Conservation (phyloP, 257 asterid species). For the Avicennia marina region DNA sequence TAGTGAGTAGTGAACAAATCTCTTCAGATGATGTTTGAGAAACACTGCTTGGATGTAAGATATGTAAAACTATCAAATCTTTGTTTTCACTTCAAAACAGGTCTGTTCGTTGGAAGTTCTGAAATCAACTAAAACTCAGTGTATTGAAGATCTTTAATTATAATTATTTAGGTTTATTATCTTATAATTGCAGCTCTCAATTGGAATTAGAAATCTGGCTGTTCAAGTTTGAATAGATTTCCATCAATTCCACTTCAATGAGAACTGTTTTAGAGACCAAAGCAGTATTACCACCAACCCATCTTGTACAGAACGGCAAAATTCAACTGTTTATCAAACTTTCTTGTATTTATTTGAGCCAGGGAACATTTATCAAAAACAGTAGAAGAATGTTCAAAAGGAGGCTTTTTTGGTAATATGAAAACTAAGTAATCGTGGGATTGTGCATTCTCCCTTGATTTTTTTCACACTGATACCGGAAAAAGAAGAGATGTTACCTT, state of each 20-base stretch:
- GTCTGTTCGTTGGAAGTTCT: background rate
- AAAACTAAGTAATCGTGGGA: too few species aligned
- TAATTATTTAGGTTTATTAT: background rate
- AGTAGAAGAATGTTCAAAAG: too few species aligned
- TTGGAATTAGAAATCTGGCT: background rate
- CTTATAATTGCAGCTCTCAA: background rate
- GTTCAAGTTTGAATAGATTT: background rate
- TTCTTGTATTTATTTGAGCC: too few species aligned
- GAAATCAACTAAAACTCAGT: background rate
- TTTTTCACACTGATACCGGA: background rate
- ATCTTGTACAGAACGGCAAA: too few species aligned
- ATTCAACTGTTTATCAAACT: too few species aligned
- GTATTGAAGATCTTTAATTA: slow-evolving; percentile 2
- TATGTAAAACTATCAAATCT: background rate
- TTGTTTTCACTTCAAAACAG: background rate
- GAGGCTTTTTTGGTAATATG: too few species aligned
- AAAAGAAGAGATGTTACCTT: background rate
- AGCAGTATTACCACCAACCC: too few species aligned
- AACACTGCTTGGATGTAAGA: background rate
- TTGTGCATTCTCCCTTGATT: too few species aligned
- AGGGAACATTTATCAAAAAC: too few species aligned
- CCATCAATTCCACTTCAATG: background rate
- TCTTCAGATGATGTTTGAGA: background rate
- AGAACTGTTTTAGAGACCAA: too few species aligned
- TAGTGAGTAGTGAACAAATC: background rate